Percentiles rank a stretch among this genome's conserved stretches.
Conservation (phyloP, 1,139 yeast genomes). For the Yamadazyma atlantica region DNA sequence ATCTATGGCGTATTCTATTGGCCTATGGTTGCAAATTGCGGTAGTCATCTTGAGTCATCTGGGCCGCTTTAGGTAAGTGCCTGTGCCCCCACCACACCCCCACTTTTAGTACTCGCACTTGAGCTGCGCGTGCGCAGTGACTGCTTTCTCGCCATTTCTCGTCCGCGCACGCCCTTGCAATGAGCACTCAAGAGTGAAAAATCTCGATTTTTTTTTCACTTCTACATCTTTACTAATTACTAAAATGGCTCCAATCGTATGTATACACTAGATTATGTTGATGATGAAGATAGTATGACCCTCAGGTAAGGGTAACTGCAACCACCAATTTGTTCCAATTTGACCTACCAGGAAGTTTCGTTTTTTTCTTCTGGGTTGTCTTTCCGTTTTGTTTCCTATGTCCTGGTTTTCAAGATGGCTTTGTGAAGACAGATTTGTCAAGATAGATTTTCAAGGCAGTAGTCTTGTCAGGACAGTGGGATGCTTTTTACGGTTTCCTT, state of each 20-base stretch:
- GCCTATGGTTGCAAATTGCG: neutral
- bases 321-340: conserved; percentile 10
- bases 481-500: neutral
- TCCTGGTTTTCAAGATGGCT: neutral
- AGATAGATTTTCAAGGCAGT: too few species aligned
- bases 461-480: neutral
- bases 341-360: neutral
- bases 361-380: conserved; percentile 7
- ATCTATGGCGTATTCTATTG: neutral
- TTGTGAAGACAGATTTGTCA: too few species aligned
- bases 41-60: conserved; percentile 4
- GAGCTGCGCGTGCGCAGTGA: too few species aligned
- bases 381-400: neutral
- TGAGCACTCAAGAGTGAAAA: neutral
- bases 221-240: conserved; percentile 6
- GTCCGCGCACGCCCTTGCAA: too few species aligned
- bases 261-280: conserved; percentile 37
- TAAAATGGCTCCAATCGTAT: conserved; percentile 89
- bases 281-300: conserved; percentile 11
- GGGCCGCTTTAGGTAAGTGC: neutral
- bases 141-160: too few species aligned
- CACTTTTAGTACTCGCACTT: too few species aligned
- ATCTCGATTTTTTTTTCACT: conserved; percentile 1
- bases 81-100: too few species aligned
- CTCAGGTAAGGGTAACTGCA: conserved; percentile 37